These are phyloP conservation scores for Phaeotremella fagi DNA, from an alignment of 768 basidiomycete species.

Conservation along the genomic window DNA sequence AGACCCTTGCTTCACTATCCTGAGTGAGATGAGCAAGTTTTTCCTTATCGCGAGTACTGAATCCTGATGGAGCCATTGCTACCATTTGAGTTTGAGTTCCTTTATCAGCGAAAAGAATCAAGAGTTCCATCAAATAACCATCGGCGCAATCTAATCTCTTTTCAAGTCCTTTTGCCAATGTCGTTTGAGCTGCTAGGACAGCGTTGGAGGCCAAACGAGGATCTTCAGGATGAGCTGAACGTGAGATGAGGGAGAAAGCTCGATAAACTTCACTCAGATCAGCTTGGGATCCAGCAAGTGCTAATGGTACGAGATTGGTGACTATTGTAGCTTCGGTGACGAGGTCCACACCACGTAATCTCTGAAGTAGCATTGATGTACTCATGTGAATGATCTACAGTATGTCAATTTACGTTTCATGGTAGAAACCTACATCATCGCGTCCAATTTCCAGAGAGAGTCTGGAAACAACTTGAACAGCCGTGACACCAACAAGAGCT, in stretches of 20 bases:
- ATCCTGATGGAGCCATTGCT: conserved; percentile 50
- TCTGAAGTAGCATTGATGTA: conserved; percentile 86
- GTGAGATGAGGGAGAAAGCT: conserved; percentile 76
- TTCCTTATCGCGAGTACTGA: conserved; percentile 60
- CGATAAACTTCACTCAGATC: conserved; percentile 79
- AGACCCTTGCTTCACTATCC: conserved; percentile 40
- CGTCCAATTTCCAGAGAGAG: conserved; percentile 79
- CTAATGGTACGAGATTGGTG: conserved; percentile 84
- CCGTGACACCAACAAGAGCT: conserved; percentile 76
- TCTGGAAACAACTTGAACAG: conserved; percentile 82
- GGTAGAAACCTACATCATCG: conserved; percentile 61
- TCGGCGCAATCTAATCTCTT: conserved; percentile 72
- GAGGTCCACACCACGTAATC: conserved; percentile 75
- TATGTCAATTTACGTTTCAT: not conserved
- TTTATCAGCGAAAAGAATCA: conserved; percentile 83
- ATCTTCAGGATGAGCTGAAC: conserved; percentile 81
- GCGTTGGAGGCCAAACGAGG: conserved; percentile 84
- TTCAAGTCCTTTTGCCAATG: conserved; percentile 72
- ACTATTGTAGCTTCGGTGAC: conserved; percentile 87
- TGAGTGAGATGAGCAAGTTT: conserved; percentile 15
- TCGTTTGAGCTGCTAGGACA: conserved; percentile 86
- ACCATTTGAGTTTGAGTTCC: conserved; percentile 83
- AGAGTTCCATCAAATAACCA: conserved; percentile 73
- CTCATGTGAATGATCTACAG: conserved; percentile 73
- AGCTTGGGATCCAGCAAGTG: conserved; percentile 67